Base-by-base conservation (phyloP, 1,139 yeast genomes). In the Suhomyces ambrosiae region DNA sequence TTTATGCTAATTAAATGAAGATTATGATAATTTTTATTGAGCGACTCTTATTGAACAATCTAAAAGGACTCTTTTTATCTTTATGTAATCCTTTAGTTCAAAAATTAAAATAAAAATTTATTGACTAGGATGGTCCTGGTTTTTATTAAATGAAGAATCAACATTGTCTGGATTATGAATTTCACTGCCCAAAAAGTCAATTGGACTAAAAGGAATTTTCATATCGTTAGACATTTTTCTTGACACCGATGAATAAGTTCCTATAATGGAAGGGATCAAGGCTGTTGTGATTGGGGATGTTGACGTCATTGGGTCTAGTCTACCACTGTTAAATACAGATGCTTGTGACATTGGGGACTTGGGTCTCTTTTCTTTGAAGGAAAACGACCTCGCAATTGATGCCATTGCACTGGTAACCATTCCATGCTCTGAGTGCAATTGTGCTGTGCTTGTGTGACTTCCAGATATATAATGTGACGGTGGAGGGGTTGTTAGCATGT, bases 121-220 rank as follows among this genome's bases (percentile, higher is more conserved):
- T n/a, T n/a, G n/a, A n/a, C n/a, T n/a, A n/a, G n/a, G n/a, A n/a
- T n/a, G n/a, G n/a, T n/a, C n/a, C n/a, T n/a, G n/a, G n/a, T n/a
- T n/a, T n/a, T n/a, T n/a, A n/a, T n/a, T n/a, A n/a, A n/a, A n/a
- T n/a, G n/a, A n/a, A n/a, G n/a, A n/a, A n/a, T n/a, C n/a, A n/a
- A n/a, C n/a, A n/a, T n/a, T n/a, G n/a, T n/a, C n/a, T n/a, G n/a
- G n/a, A n/a, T n/a, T n/a, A n/a, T n/a, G n/a, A n/a, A n/a, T n/a
- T n/a, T 62, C 67, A 41, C 65, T 71, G 40, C 52, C 53, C 37
- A 71, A 56, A 44, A 71, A 71, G 46, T 71, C 76, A 23, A 58
- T 63, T 4, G 76, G 76, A 49, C 64, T 63, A 44, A 71, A 70
- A 19, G 76, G 76, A 2, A 62, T 52, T 40, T 66, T 69, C 21